A percentile compares a stretch with the other conserved stretches of the same genome.
Conservation (phyloP, 805 yeast genomes). For the Barnettozyma wickerhamii region DNA sequence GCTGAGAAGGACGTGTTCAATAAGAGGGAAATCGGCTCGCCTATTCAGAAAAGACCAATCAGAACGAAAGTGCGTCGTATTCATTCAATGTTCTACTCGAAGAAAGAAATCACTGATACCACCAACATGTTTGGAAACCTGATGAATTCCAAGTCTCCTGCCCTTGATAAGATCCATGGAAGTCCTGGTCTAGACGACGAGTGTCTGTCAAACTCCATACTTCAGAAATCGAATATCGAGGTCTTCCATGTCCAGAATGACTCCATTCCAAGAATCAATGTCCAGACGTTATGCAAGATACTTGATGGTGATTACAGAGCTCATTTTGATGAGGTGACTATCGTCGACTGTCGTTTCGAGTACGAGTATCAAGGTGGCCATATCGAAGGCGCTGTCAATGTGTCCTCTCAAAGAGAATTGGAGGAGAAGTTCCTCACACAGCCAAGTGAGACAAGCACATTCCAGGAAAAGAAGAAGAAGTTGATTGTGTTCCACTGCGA, state of each 20-base stretch:
- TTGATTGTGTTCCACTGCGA: conserved; percentile 91
- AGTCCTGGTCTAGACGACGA: neutral
- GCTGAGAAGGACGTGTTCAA: conserved; percentile 12
- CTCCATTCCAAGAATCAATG: conserved; percentile 65
- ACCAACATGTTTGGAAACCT: conserved; percentile 29
- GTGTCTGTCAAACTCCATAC: conserved; percentile 13
- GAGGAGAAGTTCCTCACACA: conserved; percentile 46
- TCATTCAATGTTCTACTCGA: conserved; percentile 65
- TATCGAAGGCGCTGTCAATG: conserved; percentile 75
- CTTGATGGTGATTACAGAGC: conserved; percentile 49
- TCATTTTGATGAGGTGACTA: conserved; percentile 38
- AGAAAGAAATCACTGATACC: conserved; percentile 39
- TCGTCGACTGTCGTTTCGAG: conserved; percentile 88
- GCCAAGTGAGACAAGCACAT: conserved; percentile 9
- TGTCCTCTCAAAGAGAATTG: conserved; percentile 64
- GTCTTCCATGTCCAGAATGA: conserved; percentile 48
- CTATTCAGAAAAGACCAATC: conserved; percentile 31
- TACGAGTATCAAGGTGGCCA: conserved; percentile 95
- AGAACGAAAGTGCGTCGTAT: conserved; percentile 50
- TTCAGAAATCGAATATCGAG: conserved; percentile 32
- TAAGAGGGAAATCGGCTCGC: conserved; percentile 34
- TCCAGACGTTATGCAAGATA: conserved; percentile 51
- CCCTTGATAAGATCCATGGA: conserved; percentile 4
- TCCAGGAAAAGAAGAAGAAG: conserved; percentile 28
- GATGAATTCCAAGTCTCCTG: conserved; percentile 19